phyloP scores from a whole-genome alignment of 2,329 filamentous ascomycete genomes.

The Chaetomium strumarium region DNA sequence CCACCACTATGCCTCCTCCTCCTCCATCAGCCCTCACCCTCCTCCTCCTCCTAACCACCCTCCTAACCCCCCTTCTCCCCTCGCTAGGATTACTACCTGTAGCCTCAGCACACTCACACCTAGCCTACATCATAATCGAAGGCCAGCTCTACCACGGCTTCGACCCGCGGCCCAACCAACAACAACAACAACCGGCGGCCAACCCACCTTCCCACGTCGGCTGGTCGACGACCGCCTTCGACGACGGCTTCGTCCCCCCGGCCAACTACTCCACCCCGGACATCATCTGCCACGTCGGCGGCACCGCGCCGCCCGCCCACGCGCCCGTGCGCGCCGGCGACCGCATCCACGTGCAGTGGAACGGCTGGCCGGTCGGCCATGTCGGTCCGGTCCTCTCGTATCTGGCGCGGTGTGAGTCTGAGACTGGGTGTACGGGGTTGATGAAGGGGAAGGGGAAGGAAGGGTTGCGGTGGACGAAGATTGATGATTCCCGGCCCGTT shows the following conservation, averaged over 20 bases:
- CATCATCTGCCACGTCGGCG: constrained; percentile 58
- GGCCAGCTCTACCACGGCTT: constrained; percentile 42
- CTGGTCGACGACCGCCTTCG: constrained; percentile 46
- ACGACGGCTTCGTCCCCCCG: constrained; percentile 48
- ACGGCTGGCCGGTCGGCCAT: constrained; percentile 51
- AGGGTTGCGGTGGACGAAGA: constrained; percentile 39
- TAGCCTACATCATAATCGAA: constrained; percentile 36
- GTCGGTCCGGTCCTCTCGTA: constrained; percentile 38
- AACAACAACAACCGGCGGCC: too few relatives aligned
- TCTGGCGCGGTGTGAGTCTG: constrained; percentile 31
- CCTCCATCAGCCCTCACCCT: constrained; percentile 3
- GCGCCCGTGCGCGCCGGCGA: constrained; percentile 53
- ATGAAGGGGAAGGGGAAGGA: constrained; percentile 37
- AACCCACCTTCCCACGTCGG: constrained; percentile 35
- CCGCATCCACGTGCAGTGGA: constrained; percentile 55
- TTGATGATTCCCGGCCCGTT: constrained; percentile 32
- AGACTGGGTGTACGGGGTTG: constrained; percentile 32
- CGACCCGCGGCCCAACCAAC: constrained; percentile 24
- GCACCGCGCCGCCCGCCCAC: constrained; percentile 43
- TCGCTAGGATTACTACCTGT: not conserved
- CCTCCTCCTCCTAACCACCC: not conserved
- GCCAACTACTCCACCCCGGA: constrained; percentile 41
- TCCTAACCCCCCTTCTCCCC: constrained; percentile 10
- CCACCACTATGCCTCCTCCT: constrained; percentile 6
- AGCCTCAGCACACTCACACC: constrained; percentile 27